Base-by-base conservation (phyloP, 2,329 filamentous ascomycete genomes). In the Fusarium nelsonii region DNA sequence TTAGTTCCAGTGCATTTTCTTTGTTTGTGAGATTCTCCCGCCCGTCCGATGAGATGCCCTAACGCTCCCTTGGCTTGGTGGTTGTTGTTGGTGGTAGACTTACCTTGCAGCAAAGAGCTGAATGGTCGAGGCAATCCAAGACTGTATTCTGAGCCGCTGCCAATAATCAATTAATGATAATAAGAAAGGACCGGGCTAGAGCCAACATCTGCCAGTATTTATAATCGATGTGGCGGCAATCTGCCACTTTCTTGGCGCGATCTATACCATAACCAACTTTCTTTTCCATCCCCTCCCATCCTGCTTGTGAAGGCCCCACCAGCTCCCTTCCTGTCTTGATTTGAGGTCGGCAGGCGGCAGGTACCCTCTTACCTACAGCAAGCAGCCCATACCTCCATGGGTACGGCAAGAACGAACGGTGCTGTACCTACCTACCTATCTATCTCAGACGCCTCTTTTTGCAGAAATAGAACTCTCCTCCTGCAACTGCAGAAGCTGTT, bases 191-290 rank as follows among this genome's bases (percentile, higher is more conserved):
- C 34, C n/a, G 3, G 9, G 16, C 32, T 50, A 18, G 33, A 50
- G 37, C 20, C 33, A 50, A n/a, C 23, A 50, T 30, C 23, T 50
- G 48, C 28, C 48, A 50, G 26, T 40, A 36, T 37, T n/a, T 50
- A 50, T 39, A 50, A 50, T 39, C 34, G 8, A 16, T 18, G 48
- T 50, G 48, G 48, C 34, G 48, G 48, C 40, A 48, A 55, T 51
- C 61, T 67, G 66, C 61, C 66, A 69, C 49, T 44, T 39, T 67
- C 66, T 63, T 69, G 61, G 65, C 66, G 36, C 50, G 46, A 67
- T 58, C 56, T 62, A 43, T 53, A 40, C 43, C 58, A 20, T 20
- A 50, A 50, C 48, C 48, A 50, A 50, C 33, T 39, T n/a, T 5
- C 28, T 18, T 15, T 41, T 41, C 30, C 30, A 30, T 30, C 30